phyloP scores from a whole-genome alignment of 164 flowering plant genomes.

The Berberis thunbergii region DNA sequence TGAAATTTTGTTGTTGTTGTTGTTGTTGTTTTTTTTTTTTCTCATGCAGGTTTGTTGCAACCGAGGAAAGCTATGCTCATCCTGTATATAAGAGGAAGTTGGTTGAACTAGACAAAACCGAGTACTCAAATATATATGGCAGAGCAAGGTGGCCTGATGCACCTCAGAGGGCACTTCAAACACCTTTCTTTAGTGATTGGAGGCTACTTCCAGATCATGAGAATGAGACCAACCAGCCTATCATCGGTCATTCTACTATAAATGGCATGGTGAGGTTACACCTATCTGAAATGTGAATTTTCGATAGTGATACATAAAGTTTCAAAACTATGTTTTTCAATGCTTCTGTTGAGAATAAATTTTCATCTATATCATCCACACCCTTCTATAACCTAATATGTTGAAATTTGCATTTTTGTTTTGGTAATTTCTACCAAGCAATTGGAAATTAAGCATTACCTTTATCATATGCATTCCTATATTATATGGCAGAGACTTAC shows the following conservation, averaged over 20 bases:
- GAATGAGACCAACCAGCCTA: conserved; percentile 57
- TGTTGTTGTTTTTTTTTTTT: not conserved
- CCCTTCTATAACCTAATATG: no score
- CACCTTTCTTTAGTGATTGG: conserved; percentile 58
- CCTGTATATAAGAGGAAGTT: conserved; percentile 68
- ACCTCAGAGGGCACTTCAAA: conserved; percentile 64
- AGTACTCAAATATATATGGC: conserved; percentile 68
- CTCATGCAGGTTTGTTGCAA: conserved; percentile 63
- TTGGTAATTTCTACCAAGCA: no score
- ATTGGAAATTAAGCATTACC: no score
- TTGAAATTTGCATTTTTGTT: no score
- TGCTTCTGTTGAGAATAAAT: no score
- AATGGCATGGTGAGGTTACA: conserved; percentile 49
- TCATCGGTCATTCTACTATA: conserved; percentile 66
- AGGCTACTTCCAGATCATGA: conserved; percentile 51
- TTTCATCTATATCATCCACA: no score
- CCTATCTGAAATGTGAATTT: no score
- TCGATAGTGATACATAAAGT: no score
- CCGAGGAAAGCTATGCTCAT: conserved; percentile 86
- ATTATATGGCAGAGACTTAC: no score
- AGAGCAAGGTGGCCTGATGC: conserved; percentile 96
- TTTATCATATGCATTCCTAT: no score
- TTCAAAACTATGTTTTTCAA: no score
- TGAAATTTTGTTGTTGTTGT: not conserved
- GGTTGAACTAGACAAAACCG: conserved; percentile 50